Conservation (phyloP, 192 early-diverging fungal species). For the Physocladia obscura region DNA sequence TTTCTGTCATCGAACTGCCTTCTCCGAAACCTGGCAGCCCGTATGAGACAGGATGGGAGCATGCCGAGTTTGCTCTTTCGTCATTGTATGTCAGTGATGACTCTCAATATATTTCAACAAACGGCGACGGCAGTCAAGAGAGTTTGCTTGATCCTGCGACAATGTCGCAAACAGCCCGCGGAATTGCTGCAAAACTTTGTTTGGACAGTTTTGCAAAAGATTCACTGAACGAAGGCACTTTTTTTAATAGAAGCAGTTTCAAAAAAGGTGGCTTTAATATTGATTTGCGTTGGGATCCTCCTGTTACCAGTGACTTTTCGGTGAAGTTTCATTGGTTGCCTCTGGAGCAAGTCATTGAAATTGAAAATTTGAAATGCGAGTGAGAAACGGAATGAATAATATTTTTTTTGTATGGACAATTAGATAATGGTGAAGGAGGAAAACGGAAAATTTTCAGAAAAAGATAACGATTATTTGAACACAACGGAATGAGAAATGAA, state of each 20-base stretch:
- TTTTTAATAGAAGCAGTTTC: neutral
- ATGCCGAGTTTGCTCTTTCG: conserved; percentile 11
- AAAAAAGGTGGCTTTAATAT: conserved; percentile 12
- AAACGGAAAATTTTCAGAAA: no score
- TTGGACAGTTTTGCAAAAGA: neutral
- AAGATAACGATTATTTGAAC: no score
- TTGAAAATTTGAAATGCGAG: conserved; percentile 13
- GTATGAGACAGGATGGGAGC: conserved; percentile 26
- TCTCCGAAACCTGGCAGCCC: conserved; percentile 20
- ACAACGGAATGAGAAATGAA: no score
- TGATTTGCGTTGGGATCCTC: conserved; percentile 4
- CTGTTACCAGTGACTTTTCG: neutral
- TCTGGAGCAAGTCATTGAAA: conserved; percentile 15
- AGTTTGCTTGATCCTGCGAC: no score
- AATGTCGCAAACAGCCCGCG: neutral
- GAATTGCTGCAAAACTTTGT: neutral
- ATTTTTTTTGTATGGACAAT: no score
- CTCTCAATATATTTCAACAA: no score
- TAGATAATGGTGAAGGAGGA: no score
- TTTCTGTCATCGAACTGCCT: conserved; percentile 21
- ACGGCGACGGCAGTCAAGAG: no score
- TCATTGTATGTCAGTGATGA: neutral
- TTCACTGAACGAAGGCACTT: neutral
- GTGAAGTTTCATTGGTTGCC: conserved; percentile 33
- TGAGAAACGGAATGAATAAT: neutral